Evolutionary conservation across 805 yeast genomes (phyloP).

Genomic region (Scheffersomyces lignosus): DNA sequence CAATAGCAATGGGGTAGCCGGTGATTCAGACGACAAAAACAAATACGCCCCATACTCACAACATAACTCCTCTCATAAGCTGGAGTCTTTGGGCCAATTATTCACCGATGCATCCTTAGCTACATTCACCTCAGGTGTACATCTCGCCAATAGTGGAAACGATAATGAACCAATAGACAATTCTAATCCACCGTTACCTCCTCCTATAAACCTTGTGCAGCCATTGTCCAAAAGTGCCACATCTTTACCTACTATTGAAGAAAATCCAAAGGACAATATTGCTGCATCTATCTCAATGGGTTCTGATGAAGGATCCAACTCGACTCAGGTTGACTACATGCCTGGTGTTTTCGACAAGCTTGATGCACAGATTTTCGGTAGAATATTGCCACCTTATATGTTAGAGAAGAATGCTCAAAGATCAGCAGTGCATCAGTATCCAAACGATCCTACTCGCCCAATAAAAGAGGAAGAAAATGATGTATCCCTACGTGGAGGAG

Average conservation of each 20-base stretch:
- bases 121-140: neutral
- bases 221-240: neutral
- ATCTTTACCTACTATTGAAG: neutral
- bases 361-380: constrained; percentile 83
- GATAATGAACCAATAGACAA: neutral
- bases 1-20: neutral
- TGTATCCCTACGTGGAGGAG: neutral
- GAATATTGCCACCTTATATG: constrained; percentile 85
- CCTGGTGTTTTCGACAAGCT: constrained; percentile 85
- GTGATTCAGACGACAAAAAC: neutral
- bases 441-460: neutral
- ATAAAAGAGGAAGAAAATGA: neutral
- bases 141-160: neutral
- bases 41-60: neutral
- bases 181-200: neutral
- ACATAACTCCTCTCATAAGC: neutral
- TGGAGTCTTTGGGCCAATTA: neutral
- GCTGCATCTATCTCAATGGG: neutral
- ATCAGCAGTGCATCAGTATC: neutral
- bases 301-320: neutral
- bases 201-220: neutral
- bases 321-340: constrained; percentile 44
- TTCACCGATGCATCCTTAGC: neutral
- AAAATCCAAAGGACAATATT: neutral
- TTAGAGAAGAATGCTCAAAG: constrained; percentile 31